phyloP scores from a whole-genome alignment of 2,329 filamentous ascomycete genomes.

The Venturia carpophila region DNA sequence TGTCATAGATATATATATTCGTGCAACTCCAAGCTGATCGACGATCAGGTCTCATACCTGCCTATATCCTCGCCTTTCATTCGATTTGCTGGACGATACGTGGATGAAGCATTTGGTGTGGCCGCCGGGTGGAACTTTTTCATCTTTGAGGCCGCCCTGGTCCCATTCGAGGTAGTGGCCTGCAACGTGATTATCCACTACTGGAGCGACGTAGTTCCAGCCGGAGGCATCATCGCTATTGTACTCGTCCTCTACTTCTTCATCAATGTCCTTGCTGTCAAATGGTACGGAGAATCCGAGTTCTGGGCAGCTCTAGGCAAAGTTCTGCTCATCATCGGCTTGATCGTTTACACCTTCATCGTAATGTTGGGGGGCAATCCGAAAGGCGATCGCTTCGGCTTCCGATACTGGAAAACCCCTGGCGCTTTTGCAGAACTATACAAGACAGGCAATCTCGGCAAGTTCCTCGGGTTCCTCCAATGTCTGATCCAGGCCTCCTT shows the following conservation, averaged over 20 bases:
- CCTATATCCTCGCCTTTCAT: slow-evolving; percentile 74
- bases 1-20: slow-evolving; percentile 34
- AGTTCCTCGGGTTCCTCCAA: slow-evolving; percentile 67
- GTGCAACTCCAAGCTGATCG: background rate
- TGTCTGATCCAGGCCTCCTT: slow-evolving; percentile 66
- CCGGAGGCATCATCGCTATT: slow-evolving; percentile 54
- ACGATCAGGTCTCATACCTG: slow-evolving; percentile 48
- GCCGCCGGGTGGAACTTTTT: slow-evolving; percentile 70
- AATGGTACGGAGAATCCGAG: slow-evolving; percentile 43
- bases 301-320: slow-evolving; percentile 68
- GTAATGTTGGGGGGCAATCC: slow-evolving; percentile 81
- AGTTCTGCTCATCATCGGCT: slow-evolving; percentile 60
- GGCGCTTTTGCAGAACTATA: slow-evolving; percentile 62
- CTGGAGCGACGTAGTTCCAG: slow-evolving; percentile 49
- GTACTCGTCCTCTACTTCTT: slow-evolving; percentile 45
- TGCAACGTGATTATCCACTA: slow-evolving; percentile 36
- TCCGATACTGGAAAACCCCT: slow-evolving; percentile 59
- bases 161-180: slow-evolving; percentile 58
- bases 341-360: slow-evolving; percentile 72
- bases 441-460: slow-evolving; percentile 59
- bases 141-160: slow-evolving; percentile 58
- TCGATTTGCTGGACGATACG: slow-evolving; percentile 65
- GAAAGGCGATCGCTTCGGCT: slow-evolving; percentile 61
- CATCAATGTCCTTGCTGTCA: slow-evolving; percentile 41
- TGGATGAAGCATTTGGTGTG: slow-evolving; percentile 68